A percentile compares a stretch with the other conserved stretches of the same genome.
phyloP scores from a whole-genome alignment of 2,329 filamentous ascomycete species.

The Fusarium nygamai region DNA sequence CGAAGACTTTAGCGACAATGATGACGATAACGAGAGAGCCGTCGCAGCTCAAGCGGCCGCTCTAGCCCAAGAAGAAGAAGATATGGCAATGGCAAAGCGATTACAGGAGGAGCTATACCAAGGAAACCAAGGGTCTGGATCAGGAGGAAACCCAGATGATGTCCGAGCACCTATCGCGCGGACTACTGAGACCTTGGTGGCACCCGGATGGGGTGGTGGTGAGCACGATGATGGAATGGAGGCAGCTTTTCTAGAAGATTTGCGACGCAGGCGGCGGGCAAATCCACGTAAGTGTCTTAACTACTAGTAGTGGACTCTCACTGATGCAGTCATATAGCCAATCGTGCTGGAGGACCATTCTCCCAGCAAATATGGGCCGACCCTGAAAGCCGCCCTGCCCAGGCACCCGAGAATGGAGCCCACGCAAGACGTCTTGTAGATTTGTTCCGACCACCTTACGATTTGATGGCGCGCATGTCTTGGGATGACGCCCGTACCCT shows the following conservation, averaged over 20 bases:
- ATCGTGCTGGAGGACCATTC: constrained; percentile 49
- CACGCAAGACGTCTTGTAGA: constrained; percentile 86
- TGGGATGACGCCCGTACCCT: constrained; percentile 87
- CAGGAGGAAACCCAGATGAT: constrained; percentile 60
- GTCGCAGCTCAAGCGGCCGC: constrained; percentile 52
- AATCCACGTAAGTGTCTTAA: constrained; percentile 44
- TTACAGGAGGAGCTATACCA: constrained; percentile 93
- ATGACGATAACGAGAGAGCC: constrained; percentile 54
- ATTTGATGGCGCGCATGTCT: constrained; percentile 81
- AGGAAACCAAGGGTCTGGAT: constrained; percentile 51
- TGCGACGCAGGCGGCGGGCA: constrained; percentile 59
- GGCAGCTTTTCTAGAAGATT: constrained; percentile 71
- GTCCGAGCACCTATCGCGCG: constrained; percentile 91
- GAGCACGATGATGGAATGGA: constrained; percentile 62
- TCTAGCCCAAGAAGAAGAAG: constrained; percentile 78
- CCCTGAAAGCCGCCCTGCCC: constrained; percentile 31
- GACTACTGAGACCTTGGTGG: constrained; percentile 91
- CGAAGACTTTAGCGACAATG: constrained; percentile 51
- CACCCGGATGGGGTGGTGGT: constrained; percentile 65
- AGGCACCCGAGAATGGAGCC: constrained; percentile 59
- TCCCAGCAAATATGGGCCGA: constrained; percentile 53
- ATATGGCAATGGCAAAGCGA: constrained; percentile 90
- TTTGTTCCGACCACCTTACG: constrained; percentile 91
- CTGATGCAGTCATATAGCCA: constrained; percentile 25
- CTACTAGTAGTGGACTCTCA: background rate